Percentiles rank a stretch among this genome's conserved stretches.
phyloP scores from a whole-genome alignment of 768 basidiomycete genomes.

The Mycena kentingensis region DNA sequence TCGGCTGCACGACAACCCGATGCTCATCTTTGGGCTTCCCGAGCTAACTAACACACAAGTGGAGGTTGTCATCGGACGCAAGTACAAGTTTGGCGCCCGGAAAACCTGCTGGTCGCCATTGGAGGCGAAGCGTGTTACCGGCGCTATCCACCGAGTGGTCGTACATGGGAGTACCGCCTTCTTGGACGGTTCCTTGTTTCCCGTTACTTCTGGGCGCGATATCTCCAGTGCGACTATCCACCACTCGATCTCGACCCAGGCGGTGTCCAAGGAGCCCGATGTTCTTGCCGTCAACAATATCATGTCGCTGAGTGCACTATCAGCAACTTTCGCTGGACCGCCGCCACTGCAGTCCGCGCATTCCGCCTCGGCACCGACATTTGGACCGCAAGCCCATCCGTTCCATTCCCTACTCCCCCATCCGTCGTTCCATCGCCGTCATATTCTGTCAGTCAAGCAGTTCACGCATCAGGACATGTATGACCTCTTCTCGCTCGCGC shows the following conservation, averaged over 20 bases:
- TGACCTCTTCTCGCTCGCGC: conserved; percentile 90
- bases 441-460: conserved; percentile 94
- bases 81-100: conserved; percentile 53
- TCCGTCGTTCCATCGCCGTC: conserved; percentile 76
- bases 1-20: conserved; percentile 91
- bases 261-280: conserved; percentile 34
- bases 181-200: conserved; percentile 78
- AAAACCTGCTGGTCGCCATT: conserved; percentile 82
- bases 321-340: no score
- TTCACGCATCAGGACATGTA: conserved; percentile 88
- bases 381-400: conserved; percentile 21
- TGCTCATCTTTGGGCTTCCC: conserved; percentile 86
- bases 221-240: conserved; percentile 63
- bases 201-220: conserved; percentile 65
- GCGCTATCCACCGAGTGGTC: conserved; percentile 87
- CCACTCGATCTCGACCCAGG: conserved; percentile 32
- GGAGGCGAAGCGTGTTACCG: conserved; percentile 59
- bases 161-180: conserved; percentile 87
- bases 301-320: conserved; percentile 30
- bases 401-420: conserved; percentile 11
- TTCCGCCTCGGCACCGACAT: not conserved
- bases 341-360: no score
- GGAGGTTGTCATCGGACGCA: conserved; percentile 88
- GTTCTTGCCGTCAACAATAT: conserved; percentile 24
- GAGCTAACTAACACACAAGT: conserved; percentile 86